Percentiles rank a stretch among this genome's conserved stretches.
Evolutionary conservation across 1,284 basidiomycete genomes (phyloP).

Genomic region (Rhodotorula sp.): DNA sequence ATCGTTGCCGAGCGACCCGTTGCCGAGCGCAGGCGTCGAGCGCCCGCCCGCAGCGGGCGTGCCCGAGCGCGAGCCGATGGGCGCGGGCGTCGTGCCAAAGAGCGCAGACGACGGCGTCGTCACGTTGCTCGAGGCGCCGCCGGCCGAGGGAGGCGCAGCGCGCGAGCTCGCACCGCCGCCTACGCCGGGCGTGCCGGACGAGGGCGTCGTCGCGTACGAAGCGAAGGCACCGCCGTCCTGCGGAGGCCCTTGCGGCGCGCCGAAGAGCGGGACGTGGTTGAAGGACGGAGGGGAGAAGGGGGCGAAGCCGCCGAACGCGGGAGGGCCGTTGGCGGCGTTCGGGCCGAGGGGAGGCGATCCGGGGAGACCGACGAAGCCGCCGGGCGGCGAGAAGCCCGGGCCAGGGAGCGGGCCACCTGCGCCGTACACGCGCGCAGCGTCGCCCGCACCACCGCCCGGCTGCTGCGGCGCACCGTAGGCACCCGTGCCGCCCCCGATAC

Average conservation of each 20-base stretch:
- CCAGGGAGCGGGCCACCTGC: background rate
- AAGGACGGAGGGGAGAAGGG: constrained; percentile 38
- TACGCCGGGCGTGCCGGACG: constrained; percentile 4
- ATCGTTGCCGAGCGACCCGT: constrained; percentile 27
- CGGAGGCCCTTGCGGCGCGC: constrained; percentile 1
- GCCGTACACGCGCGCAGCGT: background rate
- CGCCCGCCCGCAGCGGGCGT: constrained; percentile 19
- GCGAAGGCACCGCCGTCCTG: background rate
- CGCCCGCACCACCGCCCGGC: background rate
- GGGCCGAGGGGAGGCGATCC: background rate
- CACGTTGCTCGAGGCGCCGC: background rate
- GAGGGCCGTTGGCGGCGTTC: background rate
- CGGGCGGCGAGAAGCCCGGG: constrained; percentile 17
- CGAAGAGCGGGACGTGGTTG: constrained; percentile 33
- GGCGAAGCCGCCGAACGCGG: constrained; percentile 32
- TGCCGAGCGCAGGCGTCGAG: constrained; percentile 24
- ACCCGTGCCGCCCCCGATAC: constrained; percentile 4
- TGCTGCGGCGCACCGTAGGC: constrained; percentile 24
- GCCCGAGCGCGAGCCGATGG: constrained; percentile 25
- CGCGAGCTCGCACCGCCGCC: background rate
- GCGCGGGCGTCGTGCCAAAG: constrained; percentile 21
- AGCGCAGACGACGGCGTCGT: constrained; percentile 15
- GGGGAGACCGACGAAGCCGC: constrained; percentile 17
- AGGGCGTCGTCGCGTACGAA: background rate
- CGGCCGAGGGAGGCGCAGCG: background rate